Percentiles rank a stretch among this genome's conserved stretches.
Conservation (phyloP, 208 protist species). For the Crithidia acanthocephali region DNA sequence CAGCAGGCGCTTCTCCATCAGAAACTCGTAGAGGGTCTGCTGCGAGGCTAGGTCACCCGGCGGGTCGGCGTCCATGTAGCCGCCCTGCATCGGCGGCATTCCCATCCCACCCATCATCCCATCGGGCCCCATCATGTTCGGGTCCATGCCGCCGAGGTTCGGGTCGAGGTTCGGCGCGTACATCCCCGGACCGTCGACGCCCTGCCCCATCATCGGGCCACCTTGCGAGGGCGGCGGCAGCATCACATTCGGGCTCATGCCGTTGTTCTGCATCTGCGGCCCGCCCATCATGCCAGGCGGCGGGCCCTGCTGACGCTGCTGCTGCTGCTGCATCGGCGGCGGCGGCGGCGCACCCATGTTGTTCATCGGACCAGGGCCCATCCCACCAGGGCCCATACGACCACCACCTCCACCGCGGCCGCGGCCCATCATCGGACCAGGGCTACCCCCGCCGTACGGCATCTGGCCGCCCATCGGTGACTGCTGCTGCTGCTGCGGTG, state of each 20-base stretch:
- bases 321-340: slow-evolving; percentile 30
- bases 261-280: slow-evolving; percentile 10
- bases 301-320: slow-evolving; percentile 25
- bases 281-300: slow-evolving; percentile 30
- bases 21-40: slow-evolving; percentile 61
- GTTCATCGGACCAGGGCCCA: slow-evolving; percentile 21
- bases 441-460: slow-evolving; percentile 25
- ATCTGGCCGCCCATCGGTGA: slow-evolving; percentile 22
- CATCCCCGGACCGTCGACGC: slow-evolving; percentile 20
- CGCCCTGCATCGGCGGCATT: slow-evolving; percentile 36
- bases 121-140: slow-evolving; percentile 34
- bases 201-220: slow-evolving; percentile 28
- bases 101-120: slow-evolving; percentile 45
- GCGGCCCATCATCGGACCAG: slow-evolving; percentile 31
- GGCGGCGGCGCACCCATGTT: slow-evolving; percentile 31
- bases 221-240: slow-evolving; percentile 26
- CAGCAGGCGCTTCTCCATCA: slow-evolving; percentile 58
- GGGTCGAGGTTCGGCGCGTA: slow-evolving; percentile 27
- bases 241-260: slow-evolving; percentile 25
- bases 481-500: slow-evolving; percentile 26
- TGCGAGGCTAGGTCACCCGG: slow-evolving; percentile 27
- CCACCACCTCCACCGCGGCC: slow-evolving; percentile 13
- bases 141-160: slow-evolving; percentile 23
- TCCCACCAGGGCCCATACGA: slow-evolving; percentile 14
- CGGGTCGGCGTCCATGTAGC: slow-evolving; percentile 27